Base-by-base conservation (phyloP, 495 filamentous ascomycete species). In the Jackrogersella minutella region DNA sequence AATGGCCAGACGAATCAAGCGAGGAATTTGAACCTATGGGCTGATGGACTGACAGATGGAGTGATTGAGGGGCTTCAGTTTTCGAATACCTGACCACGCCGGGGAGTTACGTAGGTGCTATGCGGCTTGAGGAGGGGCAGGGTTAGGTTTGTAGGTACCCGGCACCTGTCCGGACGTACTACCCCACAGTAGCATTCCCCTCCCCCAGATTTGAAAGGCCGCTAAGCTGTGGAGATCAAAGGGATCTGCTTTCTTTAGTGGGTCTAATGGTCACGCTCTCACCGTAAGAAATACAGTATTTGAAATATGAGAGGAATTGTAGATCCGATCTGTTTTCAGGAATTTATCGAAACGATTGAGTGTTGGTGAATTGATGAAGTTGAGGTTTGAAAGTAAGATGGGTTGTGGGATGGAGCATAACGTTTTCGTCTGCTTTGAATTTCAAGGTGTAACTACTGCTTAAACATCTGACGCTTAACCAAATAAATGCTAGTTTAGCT, bases 31-130 rank as follows among this genome's bases (percentile, higher is more conserved):
- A 36, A 58, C 61, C 66, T 65, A 62, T 69, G 66, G 66, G 66
- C 61, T 65, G 66, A 69, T 69, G 56, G 43, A 69, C 61, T 69
- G 66, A 69, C 62, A 44, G 43, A 69, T 69, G 50, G 66, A 65
- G 66, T 62, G 66, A 69, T 62, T 69, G 66, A 69, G 61, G 66
- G 66, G 66, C 66, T 16, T 69, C 60, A 69, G 47, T 47, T 60
- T 61, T 61, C 57, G 50, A 44, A 65, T 61, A 64, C 61, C 61
- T 65, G 66, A 50, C 66, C 66, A 64, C 55, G 60, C 60, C 56
- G 60, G 60, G 36, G 55, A 69, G 66, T 69, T 69, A 69, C 60
- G 66, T 69, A 64, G 60, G 40, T 34, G 10, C 47, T 47, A 59
- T 63, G 54, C 47, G 37, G 40, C 43, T 69, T 30, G 14, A 50